Evolutionary conservation across 1,284 basidiomycete species (phyloP).

Genomic region (Moesziomyces sp.): DNA sequence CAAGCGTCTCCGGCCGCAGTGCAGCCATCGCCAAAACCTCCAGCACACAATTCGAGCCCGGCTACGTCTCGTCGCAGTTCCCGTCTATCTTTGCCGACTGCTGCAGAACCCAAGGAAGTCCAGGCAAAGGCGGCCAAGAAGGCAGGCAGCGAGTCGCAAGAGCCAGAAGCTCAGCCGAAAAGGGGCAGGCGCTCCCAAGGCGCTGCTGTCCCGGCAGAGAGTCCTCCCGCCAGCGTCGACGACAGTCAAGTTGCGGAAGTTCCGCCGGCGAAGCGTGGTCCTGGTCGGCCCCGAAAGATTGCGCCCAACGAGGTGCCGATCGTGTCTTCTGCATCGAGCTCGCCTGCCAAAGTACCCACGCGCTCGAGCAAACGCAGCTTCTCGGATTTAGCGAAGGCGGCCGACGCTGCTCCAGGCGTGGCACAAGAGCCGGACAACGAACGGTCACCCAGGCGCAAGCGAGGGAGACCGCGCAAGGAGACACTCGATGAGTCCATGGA

Average conservation of each 20-base stretch:
- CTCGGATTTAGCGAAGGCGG: neutral
- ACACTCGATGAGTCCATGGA: neutral
- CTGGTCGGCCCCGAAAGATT: conserved; percentile 14
- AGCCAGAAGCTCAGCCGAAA: neutral
- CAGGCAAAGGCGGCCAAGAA: neutral
- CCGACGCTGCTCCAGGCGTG: neutral
- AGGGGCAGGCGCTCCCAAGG: conserved; percentile 10
- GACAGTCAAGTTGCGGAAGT: neutral
- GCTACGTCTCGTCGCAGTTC: conserved; percentile 22
- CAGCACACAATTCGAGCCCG: conserved; percentile 1
- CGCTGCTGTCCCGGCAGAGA: neutral
- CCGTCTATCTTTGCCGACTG: conserved; percentile 18
- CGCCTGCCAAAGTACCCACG: neutral
- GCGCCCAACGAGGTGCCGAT: neutral
- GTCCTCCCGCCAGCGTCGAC: neutral
- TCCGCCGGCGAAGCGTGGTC: conserved; percentile 25
- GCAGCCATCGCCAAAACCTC: neutral
- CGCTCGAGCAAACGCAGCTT: conserved; percentile 23
- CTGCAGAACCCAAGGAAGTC: neutral
- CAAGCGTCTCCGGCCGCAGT: neutral
- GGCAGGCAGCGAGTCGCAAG: neutral
- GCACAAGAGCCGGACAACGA: neutral
- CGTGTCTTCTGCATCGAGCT: neutral
- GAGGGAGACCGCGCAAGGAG: conserved; percentile 14
- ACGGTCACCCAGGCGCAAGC: conserved; percentile 15